Evolutionary conservation across 768 basidiomycete genomes (phyloP).

Genomic region (Dioszegia hungarica): DNA sequence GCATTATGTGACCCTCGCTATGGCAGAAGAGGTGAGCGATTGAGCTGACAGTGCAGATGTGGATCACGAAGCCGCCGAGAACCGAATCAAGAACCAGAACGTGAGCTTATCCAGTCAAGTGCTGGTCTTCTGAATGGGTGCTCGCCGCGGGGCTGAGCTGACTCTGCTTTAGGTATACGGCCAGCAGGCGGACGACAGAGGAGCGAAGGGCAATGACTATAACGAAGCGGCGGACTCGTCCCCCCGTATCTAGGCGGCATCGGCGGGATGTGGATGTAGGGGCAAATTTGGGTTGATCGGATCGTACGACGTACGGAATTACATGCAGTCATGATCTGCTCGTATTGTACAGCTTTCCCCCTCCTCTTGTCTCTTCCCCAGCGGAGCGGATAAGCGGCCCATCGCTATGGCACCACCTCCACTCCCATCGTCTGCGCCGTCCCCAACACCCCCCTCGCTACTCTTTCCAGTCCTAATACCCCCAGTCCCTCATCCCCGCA

Average conservation of each 20-base stretch:
- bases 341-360: background rate
- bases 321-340: background rate
- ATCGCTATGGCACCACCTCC: constrained; percentile 71
- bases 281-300: background rate
- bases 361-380: background rate
- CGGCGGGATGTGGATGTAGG: background rate
- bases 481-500: constrained; percentile 80
- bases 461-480: constrained; percentile 77
- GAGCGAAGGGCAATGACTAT: constrained; percentile 33
- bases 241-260: background rate
- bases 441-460: constrained; percentile 81
- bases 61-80: constrained; percentile 3
- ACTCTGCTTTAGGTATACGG: constrained; percentile 26
- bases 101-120: background rate
- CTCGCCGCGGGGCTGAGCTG: background rate
- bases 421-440: constrained; percentile 84
- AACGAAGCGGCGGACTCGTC: constrained; percentile 24
- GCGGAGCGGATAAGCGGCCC: background rate
- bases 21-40: too few relatives aligned
- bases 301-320: too few relatives aligned
- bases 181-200: constrained; percentile 33
- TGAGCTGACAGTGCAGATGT: constrained; percentile 2
- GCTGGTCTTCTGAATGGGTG: background rate
- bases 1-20: too few relatives aligned
- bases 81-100: constrained; percentile 16